phyloP scores from a whole-genome alignment of 169 alveolate genomes.

The Hammondia hammondi region DNA sequence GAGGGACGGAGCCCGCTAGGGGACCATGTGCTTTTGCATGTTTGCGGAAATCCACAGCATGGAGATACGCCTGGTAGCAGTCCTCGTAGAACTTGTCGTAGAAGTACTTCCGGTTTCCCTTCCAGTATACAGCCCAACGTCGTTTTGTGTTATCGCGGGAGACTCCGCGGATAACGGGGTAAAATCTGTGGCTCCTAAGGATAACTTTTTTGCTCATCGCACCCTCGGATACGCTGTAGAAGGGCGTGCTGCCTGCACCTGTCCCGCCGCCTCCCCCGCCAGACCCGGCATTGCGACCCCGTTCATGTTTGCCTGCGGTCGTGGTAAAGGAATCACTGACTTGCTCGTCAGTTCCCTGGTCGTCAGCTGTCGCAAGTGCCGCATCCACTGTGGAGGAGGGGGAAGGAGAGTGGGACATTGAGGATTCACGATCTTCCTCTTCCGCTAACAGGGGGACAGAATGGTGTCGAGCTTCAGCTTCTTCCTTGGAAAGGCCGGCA shows the following conservation, averaged over 20 bases:
- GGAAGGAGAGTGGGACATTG: not conserved
- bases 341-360: not conserved
- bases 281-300: not conserved
- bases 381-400: not conserved
- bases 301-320: not conserved
- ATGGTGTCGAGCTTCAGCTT: not conserved
- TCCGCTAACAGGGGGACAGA: not conserved
- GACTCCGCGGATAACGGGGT: conserved; percentile 67
- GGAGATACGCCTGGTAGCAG: conserved; percentile 60
- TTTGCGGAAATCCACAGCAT: conserved; percentile 64
- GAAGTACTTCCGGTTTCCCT: conserved; percentile 65
- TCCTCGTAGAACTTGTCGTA: conserved; percentile 66
- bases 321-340: not conserved
- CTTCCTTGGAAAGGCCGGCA: not conserved
- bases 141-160: conserved; percentile 70
- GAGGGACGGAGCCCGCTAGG: conserved; percentile 45
- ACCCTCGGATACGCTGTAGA: conserved; percentile 64
- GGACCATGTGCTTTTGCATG: conserved; percentile 66
- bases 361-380: not conserved
- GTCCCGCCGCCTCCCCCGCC: not conserved
- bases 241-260: not conserved
- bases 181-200: conserved; percentile 29
- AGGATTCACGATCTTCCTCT: not conserved
- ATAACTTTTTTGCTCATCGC: conserved; percentile 27
- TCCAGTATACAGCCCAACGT: conserved; percentile 73